phyloP scores from a whole-genome alignment of 129 eudicot species.

The Centaurea solstitialis region DNA sequence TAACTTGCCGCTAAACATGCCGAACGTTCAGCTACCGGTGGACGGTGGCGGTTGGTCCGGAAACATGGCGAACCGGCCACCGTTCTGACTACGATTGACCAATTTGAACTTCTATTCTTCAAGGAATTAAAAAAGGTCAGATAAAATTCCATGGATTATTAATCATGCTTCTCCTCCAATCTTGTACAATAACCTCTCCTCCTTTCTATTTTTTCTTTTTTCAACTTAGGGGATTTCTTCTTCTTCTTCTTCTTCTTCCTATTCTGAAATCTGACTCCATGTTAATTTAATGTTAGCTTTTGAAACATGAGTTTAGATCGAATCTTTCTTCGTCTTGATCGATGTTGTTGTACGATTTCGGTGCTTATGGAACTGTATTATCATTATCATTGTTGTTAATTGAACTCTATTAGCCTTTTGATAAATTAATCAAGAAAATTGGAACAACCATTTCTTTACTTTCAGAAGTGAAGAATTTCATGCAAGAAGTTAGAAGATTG shows the following conservation, averaged over 20 bases:
- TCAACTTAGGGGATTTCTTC: neutral
- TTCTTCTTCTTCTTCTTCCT: neutral
- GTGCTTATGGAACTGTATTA: constrained; percentile 5
- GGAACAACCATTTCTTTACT: neutral
- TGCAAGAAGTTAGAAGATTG: constrained; percentile 16
- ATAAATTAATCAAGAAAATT: neutral
- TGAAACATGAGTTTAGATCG: constrained; percentile 15
- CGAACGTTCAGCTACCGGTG: constrained; percentile 53
- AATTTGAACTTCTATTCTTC: neutral
- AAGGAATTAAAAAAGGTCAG: constrained; percentile 27
- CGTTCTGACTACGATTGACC: constrained; percentile 28
- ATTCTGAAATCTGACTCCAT: neutral
- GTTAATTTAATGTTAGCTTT: constrained; percentile 3
- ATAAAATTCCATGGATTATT: constrained; percentile 11
- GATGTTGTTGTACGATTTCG: constrained; percentile 24
- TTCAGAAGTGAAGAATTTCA: neutral
- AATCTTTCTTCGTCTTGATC: constrained; percentile 6
- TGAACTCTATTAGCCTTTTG: neutral
- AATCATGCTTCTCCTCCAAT: constrained; percentile 12
- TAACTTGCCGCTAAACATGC: constrained; percentile 66
- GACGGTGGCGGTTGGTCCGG: constrained; percentile 56
- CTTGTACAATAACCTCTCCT: constrained; percentile 44
- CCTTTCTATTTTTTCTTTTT: neutral
- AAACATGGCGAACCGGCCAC: constrained; percentile 42
- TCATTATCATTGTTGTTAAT: neutral